Evolutionary conservation across 768 basidiomycete genomes (phyloP).

Genomic region (Auriscalpium vulgare): DNA sequence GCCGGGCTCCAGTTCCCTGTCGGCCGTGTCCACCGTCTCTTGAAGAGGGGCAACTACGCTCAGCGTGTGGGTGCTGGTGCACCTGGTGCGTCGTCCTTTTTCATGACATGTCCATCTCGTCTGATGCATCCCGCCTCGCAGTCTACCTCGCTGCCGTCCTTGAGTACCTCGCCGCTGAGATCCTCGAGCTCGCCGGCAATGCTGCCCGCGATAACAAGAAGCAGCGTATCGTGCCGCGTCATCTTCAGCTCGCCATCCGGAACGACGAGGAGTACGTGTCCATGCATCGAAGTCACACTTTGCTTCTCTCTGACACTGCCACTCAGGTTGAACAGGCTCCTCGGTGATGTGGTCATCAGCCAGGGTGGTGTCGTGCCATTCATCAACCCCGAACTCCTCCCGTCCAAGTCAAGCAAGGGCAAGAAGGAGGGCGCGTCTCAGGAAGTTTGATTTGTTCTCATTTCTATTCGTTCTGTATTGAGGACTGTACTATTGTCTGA

Average conservation of each 20-base stretch:
- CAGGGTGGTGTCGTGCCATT: conserved; percentile 83
- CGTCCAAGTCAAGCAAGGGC: conserved; percentile 1
- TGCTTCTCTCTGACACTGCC: not conserved
- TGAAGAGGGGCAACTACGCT: conserved; percentile 69
- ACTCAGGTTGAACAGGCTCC: conserved; percentile 62
- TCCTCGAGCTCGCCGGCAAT: conserved; percentile 85
- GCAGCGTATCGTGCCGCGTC: conserved; percentile 89
- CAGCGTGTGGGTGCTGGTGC: conserved; percentile 80
- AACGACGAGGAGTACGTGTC: conserved; percentile 73
- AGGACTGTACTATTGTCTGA: too few species aligned
- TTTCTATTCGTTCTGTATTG: too few species aligned
- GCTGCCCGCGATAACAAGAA: conserved; percentile 79
- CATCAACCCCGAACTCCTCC: conserved; percentile 37
- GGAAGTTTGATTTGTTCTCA: not conserved
- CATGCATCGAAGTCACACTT: not conserved
- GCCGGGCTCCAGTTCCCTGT: conserved; percentile 71
- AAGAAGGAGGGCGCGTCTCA: conserved; percentile 5
- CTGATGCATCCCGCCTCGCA: conserved; percentile 17
- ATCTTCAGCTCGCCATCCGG: conserved; percentile 85
- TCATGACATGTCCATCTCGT: not conserved
- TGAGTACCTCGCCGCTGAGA: conserved; percentile 88
- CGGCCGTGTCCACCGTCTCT: conserved; percentile 70
- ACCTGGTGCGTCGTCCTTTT: conserved; percentile 42
- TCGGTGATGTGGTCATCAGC: conserved; percentile 82
- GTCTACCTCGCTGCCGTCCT: conserved; percentile 87